Base-by-base conservation (phyloP, 192 early-diverging fungal species). In the Endogone sp. region DNA sequence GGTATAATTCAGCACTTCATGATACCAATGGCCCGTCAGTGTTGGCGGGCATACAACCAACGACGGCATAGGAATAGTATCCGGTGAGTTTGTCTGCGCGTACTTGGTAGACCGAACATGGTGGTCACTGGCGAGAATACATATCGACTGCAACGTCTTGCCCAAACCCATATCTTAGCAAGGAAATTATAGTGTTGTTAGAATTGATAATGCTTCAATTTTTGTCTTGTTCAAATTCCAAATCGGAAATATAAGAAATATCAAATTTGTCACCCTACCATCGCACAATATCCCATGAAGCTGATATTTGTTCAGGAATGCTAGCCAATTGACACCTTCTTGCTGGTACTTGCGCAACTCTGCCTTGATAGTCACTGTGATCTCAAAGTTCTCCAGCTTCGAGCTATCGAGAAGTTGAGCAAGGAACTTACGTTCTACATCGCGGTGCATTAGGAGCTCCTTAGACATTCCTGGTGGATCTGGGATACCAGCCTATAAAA, bases 281-380 rank as follows among this genome's bases (percentile, higher is more conserved):
- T 99, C 98, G 79, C 96, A 98, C 21, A 99, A 83, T 71, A 98
- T 94, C 13, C 98, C 98, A 71, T 99, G 98, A 25, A 99, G 81
- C 68, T 95, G 93, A 72, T 97, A 99, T 67, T 93, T 89, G 76
- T 95, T 95, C 66, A 99, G 83, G 75, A 99, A 99, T 16, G 94
- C 94, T 64, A 99, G 80, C 98, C 98, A 99, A 83, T 92, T 96
- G 31, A 99, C 92, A 59, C 98, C 98, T 66, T 98, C 98, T 75
- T 97, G 94, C 76, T 99, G 98, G 81, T 99, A 99, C 79, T 88
- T 86, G 63, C 98, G 82, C 68, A 99, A 77, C 66, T 95, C 92
- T 0, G 95, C 98, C 31, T 94, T 94, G 79, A 99, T 92, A n/a
- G 80, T 86, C 31, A 94, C 89, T 0, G 95, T 95, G 25, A 99